phyloP scores from a whole-genome alignment of 2,329 filamentous ascomycete genomes.

The Curvularia sp. region DNA sequence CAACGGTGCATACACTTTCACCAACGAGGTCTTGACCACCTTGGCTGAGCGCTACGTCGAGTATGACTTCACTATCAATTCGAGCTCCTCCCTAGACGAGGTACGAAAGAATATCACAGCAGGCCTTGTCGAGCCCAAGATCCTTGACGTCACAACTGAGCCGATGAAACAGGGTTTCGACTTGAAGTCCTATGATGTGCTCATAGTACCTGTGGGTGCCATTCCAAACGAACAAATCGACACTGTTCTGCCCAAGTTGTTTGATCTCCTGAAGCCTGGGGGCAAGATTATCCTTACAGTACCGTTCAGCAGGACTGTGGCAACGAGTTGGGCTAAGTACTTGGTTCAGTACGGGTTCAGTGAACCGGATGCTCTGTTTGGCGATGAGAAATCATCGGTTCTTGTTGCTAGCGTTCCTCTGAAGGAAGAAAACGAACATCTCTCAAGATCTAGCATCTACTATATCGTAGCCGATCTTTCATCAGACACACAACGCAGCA shows the following conservation, averaged over 20 bases:
- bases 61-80: not conserved
- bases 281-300: slow-evolving; percentile 33
- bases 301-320: not conserved
- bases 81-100: not conserved
- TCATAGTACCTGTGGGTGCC: slow-evolving; percentile 35
- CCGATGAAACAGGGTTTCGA: slow-evolving; percentile 24
- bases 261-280: slow-evolving; percentile 27
- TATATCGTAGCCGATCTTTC: not conserved
- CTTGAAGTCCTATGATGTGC: slow-evolving; percentile 21
- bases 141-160: slow-evolving; percentile 19
- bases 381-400: not conserved
- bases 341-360: slow-evolving; percentile 15
- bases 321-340: not conserved
- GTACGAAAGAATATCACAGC: not conserved
- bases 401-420: not conserved
- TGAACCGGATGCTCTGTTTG: not conserved
- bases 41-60: not conserved
- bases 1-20: not conserved
- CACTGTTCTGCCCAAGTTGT: slow-evolving; percentile 41
- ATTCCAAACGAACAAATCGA: not conserved
- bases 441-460: not conserved
- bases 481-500: not conserved
- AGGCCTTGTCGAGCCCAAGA: not conserved
- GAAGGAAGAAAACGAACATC: not conserved
- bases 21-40: not conserved